A percentile compares a stretch with the other conserved stretches of the same genome.
Conservation (phyloP, 495 filamentous ascomycete genomes). For the Jackrogersella minutella region DNA sequence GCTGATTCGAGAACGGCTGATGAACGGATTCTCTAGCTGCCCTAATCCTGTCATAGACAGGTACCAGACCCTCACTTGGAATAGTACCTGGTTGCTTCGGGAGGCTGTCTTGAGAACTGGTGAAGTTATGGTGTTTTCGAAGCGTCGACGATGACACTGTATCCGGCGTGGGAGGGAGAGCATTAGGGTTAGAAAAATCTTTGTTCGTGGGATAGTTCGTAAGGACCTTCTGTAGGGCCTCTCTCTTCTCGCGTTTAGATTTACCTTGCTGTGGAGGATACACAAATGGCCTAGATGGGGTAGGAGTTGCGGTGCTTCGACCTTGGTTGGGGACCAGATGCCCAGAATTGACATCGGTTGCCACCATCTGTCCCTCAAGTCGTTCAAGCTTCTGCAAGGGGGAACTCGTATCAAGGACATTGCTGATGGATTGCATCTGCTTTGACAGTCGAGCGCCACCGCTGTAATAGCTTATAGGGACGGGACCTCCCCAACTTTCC, state of each 20-base stretch:
- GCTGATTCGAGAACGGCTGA: conserved; percentile 22
- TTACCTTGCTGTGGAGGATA: conserved; percentile 34
- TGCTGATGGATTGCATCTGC: conserved; percentile 53
- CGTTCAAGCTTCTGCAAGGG: conserved; percentile 54
- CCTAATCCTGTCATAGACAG: conserved; percentile 14
- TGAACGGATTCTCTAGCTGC: conserved; percentile 15
- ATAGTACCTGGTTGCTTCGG: conserved; percentile 11
- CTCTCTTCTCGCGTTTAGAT: conserved; percentile 53
- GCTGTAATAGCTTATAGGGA: neutral
- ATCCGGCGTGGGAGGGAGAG: conserved; percentile 63
- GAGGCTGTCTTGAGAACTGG: conserved; percentile 44
- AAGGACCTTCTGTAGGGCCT: conserved; percentile 50
- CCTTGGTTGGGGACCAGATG: conserved; percentile 36
- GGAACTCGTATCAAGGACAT: conserved; percentile 49
- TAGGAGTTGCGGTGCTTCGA: conserved; percentile 32
- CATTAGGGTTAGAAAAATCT: conserved; percentile 42
- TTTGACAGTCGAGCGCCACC: conserved; percentile 32
- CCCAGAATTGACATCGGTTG: conserved; percentile 34
- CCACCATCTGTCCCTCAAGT: conserved; percentile 35
- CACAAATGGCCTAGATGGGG: conserved; percentile 17
- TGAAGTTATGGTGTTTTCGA: conserved; percentile 39
- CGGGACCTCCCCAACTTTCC: neutral
- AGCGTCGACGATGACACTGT: conserved; percentile 62
- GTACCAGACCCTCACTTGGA: neutral
- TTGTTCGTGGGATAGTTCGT: conserved; percentile 47